Base-by-base conservation (phyloP, 306 rosid species). In the Vicia faba region DNA sequence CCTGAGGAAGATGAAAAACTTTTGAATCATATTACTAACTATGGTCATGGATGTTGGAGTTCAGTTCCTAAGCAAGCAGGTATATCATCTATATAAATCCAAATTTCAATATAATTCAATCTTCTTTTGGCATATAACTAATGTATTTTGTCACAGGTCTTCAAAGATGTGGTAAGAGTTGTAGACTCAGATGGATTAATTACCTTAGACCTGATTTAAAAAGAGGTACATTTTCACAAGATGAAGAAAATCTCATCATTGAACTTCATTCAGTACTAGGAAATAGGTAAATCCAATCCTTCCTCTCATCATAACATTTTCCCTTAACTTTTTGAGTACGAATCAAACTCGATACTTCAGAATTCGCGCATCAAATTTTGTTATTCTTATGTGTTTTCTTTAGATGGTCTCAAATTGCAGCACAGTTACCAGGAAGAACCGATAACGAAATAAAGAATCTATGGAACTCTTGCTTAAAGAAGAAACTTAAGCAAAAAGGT, bases 361-460 rank as follows among this genome's bases (percentile, higher is more conserved):
- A 31, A 31, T 31, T 31, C 36, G 8, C 36, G 36, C 8, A 1
- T 8, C 7, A 1, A 29, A 29, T 5, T 29, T 29, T 29, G 35
- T 29, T 29, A 5, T 29, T 29, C 1, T 5, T 29, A 33, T 33
- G 26, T 72, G 62, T 33, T 68, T 49, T 15, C 5, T 65, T 76
- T 76, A 89, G 97, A 77, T 89, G 96, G 97, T 92, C 97, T 13
- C 93, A 89, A 67, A 92, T 89, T 75, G 97, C 96, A 0, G 90
- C 95, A 51, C 81, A 78, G 68, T 77, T 92, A 64, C 95, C 96
- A 0, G 96, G 96, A 43, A 92, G 97, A 67, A 92, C 97, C 0
- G 96, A 92, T 78, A 92, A 92, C 61, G 97, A 92, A 77, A 92
- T 92, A 33, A 92, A 92, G 83, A 92, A 92, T 73, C 80, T 89